Conservation (phyloP, 1,284 basidiomycete genomes). For the Kalmanozyma brasiliensis region DNA sequence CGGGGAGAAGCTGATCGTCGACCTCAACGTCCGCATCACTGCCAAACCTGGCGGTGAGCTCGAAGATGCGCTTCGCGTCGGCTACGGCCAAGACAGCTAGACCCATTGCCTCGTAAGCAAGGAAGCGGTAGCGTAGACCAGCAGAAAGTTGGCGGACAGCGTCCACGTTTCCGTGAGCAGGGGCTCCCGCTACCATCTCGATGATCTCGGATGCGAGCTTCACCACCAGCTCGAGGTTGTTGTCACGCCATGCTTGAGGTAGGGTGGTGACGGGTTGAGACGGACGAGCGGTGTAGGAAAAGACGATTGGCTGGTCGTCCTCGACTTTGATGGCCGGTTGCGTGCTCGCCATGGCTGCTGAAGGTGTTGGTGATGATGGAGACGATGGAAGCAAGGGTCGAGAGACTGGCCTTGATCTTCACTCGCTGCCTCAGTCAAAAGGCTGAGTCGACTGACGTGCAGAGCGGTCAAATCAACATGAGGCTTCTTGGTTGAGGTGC, state of each 20-base stretch:
- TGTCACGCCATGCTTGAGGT: constrained; percentile 4
- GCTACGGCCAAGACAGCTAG: constrained; percentile 6
- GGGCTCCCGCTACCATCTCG: constrained; percentile 8
- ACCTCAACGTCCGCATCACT: constrained; percentile 12
- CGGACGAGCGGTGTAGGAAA: constrained; percentile 1
- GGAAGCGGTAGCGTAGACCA: constrained; percentile 7
- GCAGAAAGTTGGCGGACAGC: constrained; percentile 11
- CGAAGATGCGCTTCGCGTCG: constrained; percentile 8
- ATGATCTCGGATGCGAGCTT: constrained; percentile 11
- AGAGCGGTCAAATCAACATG: too few relatives aligned
- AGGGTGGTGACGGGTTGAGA: too few relatives aligned
- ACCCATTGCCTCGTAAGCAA: constrained; percentile 10
- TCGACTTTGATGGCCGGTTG: constrained; percentile 1
- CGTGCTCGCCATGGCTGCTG: too few relatives aligned
- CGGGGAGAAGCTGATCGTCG: constrained; percentile 1
- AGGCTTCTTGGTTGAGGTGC: too few relatives aligned
- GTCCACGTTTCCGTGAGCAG: constrained; percentile 6
- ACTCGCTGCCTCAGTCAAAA: not conserved
- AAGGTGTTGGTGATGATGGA: not conserved
- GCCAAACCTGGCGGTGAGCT: constrained; percentile 4
- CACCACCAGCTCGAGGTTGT: constrained; percentile 8
- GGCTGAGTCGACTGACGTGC: not conserved
- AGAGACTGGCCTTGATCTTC: not conserved
- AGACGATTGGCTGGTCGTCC: not conserved
- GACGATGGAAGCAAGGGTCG: not conserved